phyloP scores from a whole-genome alignment of 2,329 filamentous ascomycete genomes.

The Colletotrichum spaethianum region DNA sequence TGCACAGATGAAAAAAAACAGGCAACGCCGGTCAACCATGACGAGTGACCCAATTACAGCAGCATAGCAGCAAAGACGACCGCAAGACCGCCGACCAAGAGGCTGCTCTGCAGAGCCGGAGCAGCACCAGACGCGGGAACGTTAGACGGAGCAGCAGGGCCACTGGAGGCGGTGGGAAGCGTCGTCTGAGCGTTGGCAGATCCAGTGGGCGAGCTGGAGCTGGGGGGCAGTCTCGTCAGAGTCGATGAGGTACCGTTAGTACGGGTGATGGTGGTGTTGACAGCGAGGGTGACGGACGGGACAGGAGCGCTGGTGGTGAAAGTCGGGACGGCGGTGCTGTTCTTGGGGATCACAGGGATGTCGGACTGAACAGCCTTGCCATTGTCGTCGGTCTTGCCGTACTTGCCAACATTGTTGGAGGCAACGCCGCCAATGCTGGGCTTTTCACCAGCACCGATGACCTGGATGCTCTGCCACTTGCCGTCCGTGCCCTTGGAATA shows the following conservation, averaged over 20 bases:
- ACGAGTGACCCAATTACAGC: slow-evolving; percentile 8
- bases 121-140: background rate
- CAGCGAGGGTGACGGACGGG: slow-evolving; percentile 2
- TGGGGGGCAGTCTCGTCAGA: slow-evolving; percentile 17
- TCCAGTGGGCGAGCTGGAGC: slow-evolving; percentile 44
- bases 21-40: no score
- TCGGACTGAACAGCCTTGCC: slow-evolving; percentile 19
- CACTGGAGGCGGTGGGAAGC: slow-evolving; percentile 52
- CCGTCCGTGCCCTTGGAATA: slow-evolving; percentile 47
- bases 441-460: slow-evolving; percentile 48
- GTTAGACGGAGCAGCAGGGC: slow-evolving; percentile 38
- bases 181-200: slow-evolving; percentile 42
- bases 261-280: slow-evolving; percentile 46
- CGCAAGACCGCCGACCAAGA: slow-evolving; percentile 21
- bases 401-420: background rate
- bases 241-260: slow-evolving; percentile 53
- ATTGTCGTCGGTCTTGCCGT: slow-evolving; percentile 43
- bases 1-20: slow-evolving; percentile 6
- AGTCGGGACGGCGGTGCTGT: background rate
- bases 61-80: slow-evolving; percentile 33
- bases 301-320: background rate
- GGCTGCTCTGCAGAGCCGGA: slow-evolving; percentile 11
- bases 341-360: background rate
- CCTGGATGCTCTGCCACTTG: slow-evolving; percentile 48
- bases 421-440: slow-evolving; percentile 10